phyloP scores from a whole-genome alignment of 352 stramenopile species.

The Phytophthora rubi region DNA sequence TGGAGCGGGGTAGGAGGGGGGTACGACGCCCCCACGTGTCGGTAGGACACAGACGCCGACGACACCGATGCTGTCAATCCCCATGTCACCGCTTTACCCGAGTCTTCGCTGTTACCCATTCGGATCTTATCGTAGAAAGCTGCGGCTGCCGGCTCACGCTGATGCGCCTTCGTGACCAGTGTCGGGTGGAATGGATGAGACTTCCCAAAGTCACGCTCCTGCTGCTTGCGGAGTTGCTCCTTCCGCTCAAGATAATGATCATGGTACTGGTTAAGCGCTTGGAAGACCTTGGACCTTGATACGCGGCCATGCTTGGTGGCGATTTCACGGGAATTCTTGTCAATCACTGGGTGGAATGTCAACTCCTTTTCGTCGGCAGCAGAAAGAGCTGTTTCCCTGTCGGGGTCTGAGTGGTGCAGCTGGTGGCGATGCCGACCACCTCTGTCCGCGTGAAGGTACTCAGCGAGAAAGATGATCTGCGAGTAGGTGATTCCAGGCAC shows the following conservation, averaged over 20 bases:
- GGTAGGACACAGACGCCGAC: constrained; percentile 7
- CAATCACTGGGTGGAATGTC: constrained; percentile 74
- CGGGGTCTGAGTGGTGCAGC: constrained; percentile 20
- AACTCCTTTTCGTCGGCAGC: constrained; percentile 52
- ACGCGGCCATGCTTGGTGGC: constrained; percentile 67
- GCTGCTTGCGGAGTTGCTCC: constrained; percentile 56
- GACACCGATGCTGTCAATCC: constrained; percentile 15
- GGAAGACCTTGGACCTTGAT: constrained; percentile 67
- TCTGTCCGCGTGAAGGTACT: constrained; percentile 55
- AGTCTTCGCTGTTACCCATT: constrained; percentile 24
- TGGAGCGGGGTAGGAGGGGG: constrained; percentile 35
- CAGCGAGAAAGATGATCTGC: constrained; percentile 71
- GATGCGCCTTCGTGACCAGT: constrained; percentile 51
- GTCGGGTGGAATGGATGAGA: constrained; percentile 72
- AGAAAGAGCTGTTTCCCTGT: constrained; percentile 26
- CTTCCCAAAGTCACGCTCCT: constrained; percentile 63
- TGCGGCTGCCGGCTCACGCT: constrained; percentile 42
- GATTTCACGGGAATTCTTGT: constrained; percentile 72
- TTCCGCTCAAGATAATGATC: constrained; percentile 73
- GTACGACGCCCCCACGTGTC: constrained; percentile 8
- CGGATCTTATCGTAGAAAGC: constrained; percentile 69
- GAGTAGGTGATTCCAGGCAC: constrained; percentile 74
- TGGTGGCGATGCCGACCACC: constrained; percentile 34
- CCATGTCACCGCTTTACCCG: constrained; percentile 4
- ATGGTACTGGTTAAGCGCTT: constrained; percentile 75